These are phyloP conservation scores for Daldinia vernicosa DNA, from an alignment of 495 filamentous ascomycete genomes.

Conservation along the genomic window DNA sequence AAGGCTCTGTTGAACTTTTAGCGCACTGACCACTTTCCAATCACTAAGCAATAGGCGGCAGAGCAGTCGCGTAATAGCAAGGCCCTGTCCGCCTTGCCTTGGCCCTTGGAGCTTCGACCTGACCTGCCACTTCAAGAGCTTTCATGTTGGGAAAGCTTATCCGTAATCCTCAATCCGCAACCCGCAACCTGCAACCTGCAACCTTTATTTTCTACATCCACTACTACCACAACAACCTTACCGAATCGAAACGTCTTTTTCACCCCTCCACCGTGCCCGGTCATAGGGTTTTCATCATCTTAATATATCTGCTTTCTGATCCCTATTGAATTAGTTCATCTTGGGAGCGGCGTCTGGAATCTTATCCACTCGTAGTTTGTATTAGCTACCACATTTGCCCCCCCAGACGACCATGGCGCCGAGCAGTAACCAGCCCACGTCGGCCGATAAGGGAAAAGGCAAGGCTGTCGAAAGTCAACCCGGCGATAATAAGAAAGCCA, in stretches of 20 bases:
- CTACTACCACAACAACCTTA: not conserved
- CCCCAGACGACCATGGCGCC: constrained; percentile 74
- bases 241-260: not conserved
- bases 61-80: constrained; percentile 45
- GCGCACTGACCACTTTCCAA: constrained; percentile 34
- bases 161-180: constrained; percentile 1
- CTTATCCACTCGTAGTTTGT: constrained; percentile 15
- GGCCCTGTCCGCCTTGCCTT: constrained; percentile 42
- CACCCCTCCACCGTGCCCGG: not conserved
- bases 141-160: constrained; percentile 36
- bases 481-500: constrained; percentile 72
- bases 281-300: constrained; percentile 3
- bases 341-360: constrained; percentile 5
- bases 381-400: constrained; percentile 11
- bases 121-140: constrained; percentile 25
- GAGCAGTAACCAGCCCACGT: constrained; percentile 84
- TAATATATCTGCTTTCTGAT: constrained; percentile 5
- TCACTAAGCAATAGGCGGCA: constrained; percentile 46
- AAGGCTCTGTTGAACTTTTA: constrained; percentile 29
- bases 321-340: constrained; percentile 18
- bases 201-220: constrained; percentile 5
- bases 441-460: constrained; percentile 93
- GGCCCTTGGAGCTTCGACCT: constrained; percentile 36
- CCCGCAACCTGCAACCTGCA: not conserved
- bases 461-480: constrained; percentile 77